Evolutionary conservation across 805 yeast species (phyloP).

Genomic region (Ogataea pignaliae): DNA sequence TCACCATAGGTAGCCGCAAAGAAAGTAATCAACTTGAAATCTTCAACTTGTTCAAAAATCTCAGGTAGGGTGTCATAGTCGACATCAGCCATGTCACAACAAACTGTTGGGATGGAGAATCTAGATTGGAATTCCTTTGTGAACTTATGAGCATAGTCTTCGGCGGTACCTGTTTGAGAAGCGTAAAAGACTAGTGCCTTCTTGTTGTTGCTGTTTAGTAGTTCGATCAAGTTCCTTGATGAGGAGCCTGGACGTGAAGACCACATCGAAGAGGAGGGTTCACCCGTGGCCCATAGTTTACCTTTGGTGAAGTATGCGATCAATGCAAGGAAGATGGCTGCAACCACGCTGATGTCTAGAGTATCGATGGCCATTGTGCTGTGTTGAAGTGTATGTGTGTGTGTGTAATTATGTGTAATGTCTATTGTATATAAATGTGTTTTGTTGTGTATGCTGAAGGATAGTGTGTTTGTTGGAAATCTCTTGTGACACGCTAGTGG

Average conservation of each 20-base stretch:
- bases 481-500: no score
- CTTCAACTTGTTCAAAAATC: constrained; percentile 53
- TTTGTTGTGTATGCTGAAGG: no score
- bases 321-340: constrained; percentile 61
- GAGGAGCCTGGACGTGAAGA: constrained; percentile 32
- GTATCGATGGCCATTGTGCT: constrained; percentile 59
- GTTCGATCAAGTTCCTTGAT: constrained; percentile 55
- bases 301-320: constrained; percentile 67
- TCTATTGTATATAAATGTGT: no score
- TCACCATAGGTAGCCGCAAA: constrained; percentile 95
- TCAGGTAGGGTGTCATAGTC: constrained; percentile 75
- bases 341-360: constrained; percentile 65
- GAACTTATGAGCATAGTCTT: constrained; percentile 88
- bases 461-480: no score
- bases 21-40: constrained; percentile 49
- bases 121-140: constrained; percentile 82
- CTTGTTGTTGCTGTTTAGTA: constrained; percentile 58
- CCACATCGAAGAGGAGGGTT: constrained; percentile 21
- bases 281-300: constrained; percentile 38
- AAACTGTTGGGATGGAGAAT: constrained; percentile 77
- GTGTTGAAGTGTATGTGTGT: neutral
- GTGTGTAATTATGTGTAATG: neutral
- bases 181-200: constrained; percentile 81
- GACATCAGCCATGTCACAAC: constrained; percentile 83
- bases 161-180: constrained; percentile 98